Evolutionary conservation across 2,329 filamentous ascomycete genomes (phyloP).

Genomic region (Chrysosporium queenslandicum): DNA sequence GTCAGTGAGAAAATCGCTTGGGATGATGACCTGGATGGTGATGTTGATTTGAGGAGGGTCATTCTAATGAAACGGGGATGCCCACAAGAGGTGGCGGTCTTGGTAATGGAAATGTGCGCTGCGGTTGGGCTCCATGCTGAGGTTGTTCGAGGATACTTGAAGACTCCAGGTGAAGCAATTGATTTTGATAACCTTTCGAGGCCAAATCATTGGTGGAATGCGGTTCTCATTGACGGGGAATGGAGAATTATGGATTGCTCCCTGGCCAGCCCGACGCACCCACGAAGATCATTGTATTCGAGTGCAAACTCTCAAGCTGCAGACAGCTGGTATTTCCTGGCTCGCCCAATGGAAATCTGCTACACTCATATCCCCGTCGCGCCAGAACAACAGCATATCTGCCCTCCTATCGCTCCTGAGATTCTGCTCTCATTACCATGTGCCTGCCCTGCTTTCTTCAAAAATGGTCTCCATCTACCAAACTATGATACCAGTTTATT

Average conservation of each 20-base stretch:
- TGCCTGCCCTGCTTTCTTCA: slow-evolving; percentile 80
- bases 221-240: slow-evolving; percentile 81
- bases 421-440: slow-evolving; percentile 77
- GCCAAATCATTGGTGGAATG: slow-evolving; percentile 97
- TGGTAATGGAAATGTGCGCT: slow-evolving; percentile 87
- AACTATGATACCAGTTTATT: slow-evolving; percentile 85
- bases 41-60: slow-evolving; percentile 67
- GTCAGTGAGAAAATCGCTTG: slow-evolving; percentile 87
- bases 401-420: slow-evolving; percentile 76
- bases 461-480: slow-evolving; percentile 64
- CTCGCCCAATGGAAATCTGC: slow-evolving; percentile 77
- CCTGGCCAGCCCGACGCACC: slow-evolving; percentile 81
- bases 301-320: slow-evolving; percentile 58
- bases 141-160: slow-evolving; percentile 79
- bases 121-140: slow-evolving; percentile 83
- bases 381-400: slow-evolving; percentile 83
- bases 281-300: slow-evolving; percentile 67
- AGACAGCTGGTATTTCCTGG: slow-evolving; percentile 89
- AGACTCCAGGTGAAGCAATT: slow-evolving; percentile 71
- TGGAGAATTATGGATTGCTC: slow-evolving; percentile 97
- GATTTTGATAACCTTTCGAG: slow-evolving; percentile 75
- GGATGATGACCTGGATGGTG: slow-evolving; percentile 81
- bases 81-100: slow-evolving; percentile 74
- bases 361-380: slow-evolving; percentile 91
- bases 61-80: slow-evolving; percentile 76